Conservation (phyloP, 768 basidiomycete genomes). For the Lactifluus subvellereus region DNA sequence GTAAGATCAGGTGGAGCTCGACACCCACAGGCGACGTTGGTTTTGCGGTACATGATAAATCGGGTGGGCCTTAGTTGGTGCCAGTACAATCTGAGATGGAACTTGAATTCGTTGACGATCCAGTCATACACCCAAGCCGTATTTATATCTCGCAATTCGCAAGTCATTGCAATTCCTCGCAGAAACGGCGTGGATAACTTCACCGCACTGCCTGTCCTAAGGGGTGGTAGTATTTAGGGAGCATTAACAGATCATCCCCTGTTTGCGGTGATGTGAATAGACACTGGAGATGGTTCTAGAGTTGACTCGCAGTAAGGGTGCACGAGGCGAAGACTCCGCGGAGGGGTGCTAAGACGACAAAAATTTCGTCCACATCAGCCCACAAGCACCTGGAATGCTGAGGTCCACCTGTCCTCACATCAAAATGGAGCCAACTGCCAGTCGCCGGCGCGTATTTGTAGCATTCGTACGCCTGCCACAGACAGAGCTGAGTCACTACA, state of each 20-base stretch:
- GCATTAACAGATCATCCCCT: background rate
- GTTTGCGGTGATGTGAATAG: background rate
- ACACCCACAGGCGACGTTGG: constrained; percentile 21
- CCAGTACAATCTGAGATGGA: background rate
- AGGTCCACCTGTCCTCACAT: background rate
- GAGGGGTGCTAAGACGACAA: background rate
- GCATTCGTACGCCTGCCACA: no score
- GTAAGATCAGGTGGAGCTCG: background rate
- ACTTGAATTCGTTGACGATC: background rate
- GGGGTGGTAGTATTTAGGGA: background rate
- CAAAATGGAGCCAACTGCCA: constrained; percentile 13
- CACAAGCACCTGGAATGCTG: background rate
- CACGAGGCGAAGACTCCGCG: constrained; percentile 1
- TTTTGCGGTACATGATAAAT: constrained; percentile 10
- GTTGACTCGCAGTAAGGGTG: background rate
- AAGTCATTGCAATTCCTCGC: background rate
- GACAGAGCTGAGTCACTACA: no score
- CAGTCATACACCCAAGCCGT: background rate
- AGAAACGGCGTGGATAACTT: background rate
- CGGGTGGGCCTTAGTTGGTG: background rate
- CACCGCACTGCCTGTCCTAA: background rate
- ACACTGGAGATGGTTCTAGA: background rate
- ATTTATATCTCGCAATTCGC: constrained; percentile 7
- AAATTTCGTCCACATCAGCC: background rate
- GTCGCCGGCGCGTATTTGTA: background rate